phyloP scores from a whole-genome alignment of 176 grass and related monocot species.

The Zea luxurians region DNA sequence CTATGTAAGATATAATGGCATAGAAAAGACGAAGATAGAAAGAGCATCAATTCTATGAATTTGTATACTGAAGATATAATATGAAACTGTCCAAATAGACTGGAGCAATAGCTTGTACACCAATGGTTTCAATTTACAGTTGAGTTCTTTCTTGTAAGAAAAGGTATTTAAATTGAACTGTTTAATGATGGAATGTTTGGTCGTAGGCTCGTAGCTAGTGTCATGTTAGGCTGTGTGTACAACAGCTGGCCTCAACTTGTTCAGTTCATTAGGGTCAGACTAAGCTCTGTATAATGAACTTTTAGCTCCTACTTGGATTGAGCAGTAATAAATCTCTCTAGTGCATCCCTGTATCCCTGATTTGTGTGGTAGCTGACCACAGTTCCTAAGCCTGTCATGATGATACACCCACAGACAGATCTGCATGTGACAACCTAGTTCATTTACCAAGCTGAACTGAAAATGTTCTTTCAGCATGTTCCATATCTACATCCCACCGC shows the following conservation, averaged over 20 bases:
- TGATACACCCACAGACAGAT: background rate
- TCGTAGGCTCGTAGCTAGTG: background rate
- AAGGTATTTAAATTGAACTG: background rate
- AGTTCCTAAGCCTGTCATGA: background rate
- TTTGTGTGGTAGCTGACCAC: background rate
- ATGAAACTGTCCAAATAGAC: background rate
- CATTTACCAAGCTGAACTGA: background rate
- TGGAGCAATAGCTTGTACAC: background rate
- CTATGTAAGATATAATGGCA: background rate
- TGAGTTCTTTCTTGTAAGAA: background rate
- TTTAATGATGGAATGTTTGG: background rate
- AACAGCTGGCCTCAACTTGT: background rate
- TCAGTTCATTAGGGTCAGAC: background rate
- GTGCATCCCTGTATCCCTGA: background rate
- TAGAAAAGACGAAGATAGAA: background rate
- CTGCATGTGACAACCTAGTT: background rate
- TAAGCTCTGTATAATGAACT: background rate
- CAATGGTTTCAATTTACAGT: background rate
- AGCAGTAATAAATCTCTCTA: background rate
- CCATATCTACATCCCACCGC: background rate
- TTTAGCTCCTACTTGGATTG: background rate
- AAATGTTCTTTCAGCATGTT: background rate
- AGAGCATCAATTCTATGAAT: background rate
- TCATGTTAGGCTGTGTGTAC: background rate
- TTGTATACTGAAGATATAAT: background rate